Conservation (phyloP, 805 yeast genomes). For the Yamadazyma olivae region DNA sequence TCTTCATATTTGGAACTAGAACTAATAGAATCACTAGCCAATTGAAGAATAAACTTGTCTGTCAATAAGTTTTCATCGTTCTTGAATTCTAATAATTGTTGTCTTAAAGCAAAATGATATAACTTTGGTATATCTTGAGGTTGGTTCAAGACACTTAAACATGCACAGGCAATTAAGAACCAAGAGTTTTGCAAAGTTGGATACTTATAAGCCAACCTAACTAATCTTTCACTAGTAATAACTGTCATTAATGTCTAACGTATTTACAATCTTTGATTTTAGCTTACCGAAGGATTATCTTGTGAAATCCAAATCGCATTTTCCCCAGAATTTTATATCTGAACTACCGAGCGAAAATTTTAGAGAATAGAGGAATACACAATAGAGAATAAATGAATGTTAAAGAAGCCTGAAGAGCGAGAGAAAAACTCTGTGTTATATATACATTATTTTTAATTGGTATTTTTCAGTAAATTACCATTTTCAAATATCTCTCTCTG, state of each 20-base stretch:
- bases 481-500: slow-evolving; percentile 24
- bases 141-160: slow-evolving; percentile 75
- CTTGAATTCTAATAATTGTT: slow-evolving; percentile 35
- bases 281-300: too few species aligned
- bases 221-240: slow-evolving; percentile 54
- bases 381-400: not conserved
- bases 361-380: not conserved
- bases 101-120: slow-evolving; percentile 63
- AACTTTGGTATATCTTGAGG: slow-evolving; percentile 78
- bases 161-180: slow-evolving; percentile 79
- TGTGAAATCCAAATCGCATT: slow-evolving; percentile 1
- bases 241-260: slow-evolving; percentile 6
- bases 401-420: not conserved
- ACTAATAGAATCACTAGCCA: slow-evolving; percentile 39
- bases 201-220: slow-evolving; percentile 48
- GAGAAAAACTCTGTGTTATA: not conserved
- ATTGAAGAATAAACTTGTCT: slow-evolving; percentile 27
- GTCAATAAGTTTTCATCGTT: slow-evolving; percentile 27
- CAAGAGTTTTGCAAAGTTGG: slow-evolving; percentile 58
- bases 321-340: not conserved
- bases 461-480: slow-evolving; percentile 1
- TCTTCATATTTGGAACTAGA: slow-evolving; percentile 38
- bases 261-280: not conserved
- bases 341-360: not conserved
- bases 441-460: slow-evolving; percentile 1